These are phyloP conservation scores for Flaveria trinervia DNA, from an alignment of 129 eudicot species.

Conservation along the genomic window DNA sequence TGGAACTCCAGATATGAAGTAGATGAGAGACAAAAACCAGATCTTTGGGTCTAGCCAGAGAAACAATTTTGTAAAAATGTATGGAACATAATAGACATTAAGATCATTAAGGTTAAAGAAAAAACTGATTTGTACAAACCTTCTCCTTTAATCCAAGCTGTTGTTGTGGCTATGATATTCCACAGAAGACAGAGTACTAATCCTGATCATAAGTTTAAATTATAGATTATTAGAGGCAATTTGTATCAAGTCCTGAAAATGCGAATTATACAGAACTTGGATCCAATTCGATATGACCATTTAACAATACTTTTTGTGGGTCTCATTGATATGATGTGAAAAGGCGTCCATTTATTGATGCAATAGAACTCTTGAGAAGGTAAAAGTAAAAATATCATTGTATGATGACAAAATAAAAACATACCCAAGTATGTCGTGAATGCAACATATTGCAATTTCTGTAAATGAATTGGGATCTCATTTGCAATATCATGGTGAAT, in stretches of 20 bases:
- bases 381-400: neutral
- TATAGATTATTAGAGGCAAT: conserved; percentile 5
- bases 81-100: conserved; percentile 17
- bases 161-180: conserved; percentile 88
- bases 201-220: conserved; percentile 51
- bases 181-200: conserved; percentile 71
- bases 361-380: neutral
- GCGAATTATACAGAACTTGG: neutral
- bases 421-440: conserved; percentile 89
- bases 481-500: conserved; percentile 97
- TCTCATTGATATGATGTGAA: conserved; percentile 3
- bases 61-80: neutral
- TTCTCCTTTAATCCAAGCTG: conserved; percentile 90
- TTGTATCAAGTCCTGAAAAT: conserved; percentile 5
- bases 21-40: conserved; percentile 84
- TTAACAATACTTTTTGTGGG: conserved; percentile 3
- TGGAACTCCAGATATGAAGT: conserved; percentile 85
- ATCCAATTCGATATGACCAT: neutral
- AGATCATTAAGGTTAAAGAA: neutral
- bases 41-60: conserved; percentile 55
- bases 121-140: conserved; percentile 45
- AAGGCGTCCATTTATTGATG: conserved; percentile 2
- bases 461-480: conserved; percentile 97
- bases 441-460: conserved; percentile 89
- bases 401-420: conserved; percentile 19